Percentiles rank a stretch among this genome's conserved stretches.
These are phyloP conservation scores for Tricholoma sp. DNA, from an alignment of 768 basidiomycete species.

Conservation along the genomic window DNA sequence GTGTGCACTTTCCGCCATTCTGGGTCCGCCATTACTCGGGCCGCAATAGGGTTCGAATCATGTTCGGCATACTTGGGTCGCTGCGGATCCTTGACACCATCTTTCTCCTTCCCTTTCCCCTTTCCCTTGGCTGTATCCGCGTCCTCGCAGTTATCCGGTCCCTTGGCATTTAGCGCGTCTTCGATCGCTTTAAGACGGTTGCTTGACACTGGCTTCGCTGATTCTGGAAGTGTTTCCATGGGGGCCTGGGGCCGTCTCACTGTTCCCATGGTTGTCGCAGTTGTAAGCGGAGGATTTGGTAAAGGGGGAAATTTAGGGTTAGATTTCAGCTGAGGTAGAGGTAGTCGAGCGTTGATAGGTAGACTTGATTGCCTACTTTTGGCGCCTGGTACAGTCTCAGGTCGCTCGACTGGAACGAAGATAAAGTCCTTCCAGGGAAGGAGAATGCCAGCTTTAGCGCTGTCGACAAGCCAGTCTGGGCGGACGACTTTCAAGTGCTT, in stretches of 20 bases:
- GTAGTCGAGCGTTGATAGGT: slow-evolving; percentile 13
- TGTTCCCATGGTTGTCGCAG: neutral
- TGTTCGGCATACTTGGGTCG: slow-evolving; percentile 65
- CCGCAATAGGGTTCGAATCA: slow-evolving; percentile 65
- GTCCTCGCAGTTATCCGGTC: neutral
- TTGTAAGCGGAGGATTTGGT: neutral
- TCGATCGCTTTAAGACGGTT: neutral
- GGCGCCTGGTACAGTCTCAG: slow-evolving; percentile 46
- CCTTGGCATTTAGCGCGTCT: neutral
- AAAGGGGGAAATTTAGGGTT: neutral
- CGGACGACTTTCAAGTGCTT: slow-evolving; percentile 84
- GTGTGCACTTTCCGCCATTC: slow-evolving; percentile 89
- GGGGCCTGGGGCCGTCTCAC: neutral
- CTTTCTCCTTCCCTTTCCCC: neutral
- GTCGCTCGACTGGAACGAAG: slow-evolving; percentile 44
- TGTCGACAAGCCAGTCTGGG: slow-evolving; percentile 87
- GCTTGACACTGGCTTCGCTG: neutral
- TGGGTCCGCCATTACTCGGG: slow-evolving; percentile 76
- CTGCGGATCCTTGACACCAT: neutral
- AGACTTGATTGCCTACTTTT: slow-evolving; percentile 34
- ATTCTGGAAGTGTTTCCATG: neutral
- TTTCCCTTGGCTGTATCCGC: too few relatives aligned
- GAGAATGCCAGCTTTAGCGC: slow-evolving; percentile 58
- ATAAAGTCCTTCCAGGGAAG: slow-evolving; percentile 80
- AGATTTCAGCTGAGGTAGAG: neutral